Evolutionary conservation across 495 filamentous ascomycete genomes (phyloP).

Genomic region (Penicillium pancosmium): DNA sequence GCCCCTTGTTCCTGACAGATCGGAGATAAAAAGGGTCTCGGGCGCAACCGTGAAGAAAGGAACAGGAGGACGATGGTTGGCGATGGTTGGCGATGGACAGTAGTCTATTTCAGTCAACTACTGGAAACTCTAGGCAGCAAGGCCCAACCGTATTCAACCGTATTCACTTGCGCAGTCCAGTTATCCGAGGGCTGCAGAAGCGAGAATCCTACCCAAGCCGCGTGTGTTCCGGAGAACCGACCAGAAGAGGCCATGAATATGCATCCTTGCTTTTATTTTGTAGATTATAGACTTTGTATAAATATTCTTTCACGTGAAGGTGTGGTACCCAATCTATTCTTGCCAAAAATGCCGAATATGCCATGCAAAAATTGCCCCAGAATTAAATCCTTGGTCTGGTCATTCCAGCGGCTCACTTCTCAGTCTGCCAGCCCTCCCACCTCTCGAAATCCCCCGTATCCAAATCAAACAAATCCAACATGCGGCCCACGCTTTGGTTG

Average conservation of each 20-base stretch:
- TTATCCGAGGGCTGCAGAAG: not conserved
- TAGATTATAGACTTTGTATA: not conserved
- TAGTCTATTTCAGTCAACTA: not conserved
- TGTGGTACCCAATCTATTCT: not conserved
- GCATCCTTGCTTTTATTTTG: constrained; percentile 19
- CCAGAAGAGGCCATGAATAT: constrained; percentile 17
- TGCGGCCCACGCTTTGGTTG: constrained; percentile 46
- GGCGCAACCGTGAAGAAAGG: not conserved
- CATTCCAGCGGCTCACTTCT: not conserved
- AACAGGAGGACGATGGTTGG: not conserved
- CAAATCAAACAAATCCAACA: constrained; percentile 49
- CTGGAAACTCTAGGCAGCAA: not conserved
- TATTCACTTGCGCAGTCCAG: not conserved
- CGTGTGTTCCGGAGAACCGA: not conserved
- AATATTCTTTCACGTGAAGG: not conserved
- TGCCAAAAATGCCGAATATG: not conserved
- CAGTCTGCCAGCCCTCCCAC: constrained; percentile 40
- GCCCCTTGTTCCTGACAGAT: constrained; percentile 1
- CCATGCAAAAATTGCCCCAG: not conserved
- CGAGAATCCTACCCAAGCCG: not conserved
- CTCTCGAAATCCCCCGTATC: constrained; percentile 45
- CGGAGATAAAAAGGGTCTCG: not conserved
- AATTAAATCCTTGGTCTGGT: not conserved
- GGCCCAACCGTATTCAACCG: not conserved
- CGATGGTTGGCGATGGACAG: not conserved